Evolutionary conservation across 164 flowering plant species (phyloP).

Genomic region (Tinospora cordifolia): DNA sequence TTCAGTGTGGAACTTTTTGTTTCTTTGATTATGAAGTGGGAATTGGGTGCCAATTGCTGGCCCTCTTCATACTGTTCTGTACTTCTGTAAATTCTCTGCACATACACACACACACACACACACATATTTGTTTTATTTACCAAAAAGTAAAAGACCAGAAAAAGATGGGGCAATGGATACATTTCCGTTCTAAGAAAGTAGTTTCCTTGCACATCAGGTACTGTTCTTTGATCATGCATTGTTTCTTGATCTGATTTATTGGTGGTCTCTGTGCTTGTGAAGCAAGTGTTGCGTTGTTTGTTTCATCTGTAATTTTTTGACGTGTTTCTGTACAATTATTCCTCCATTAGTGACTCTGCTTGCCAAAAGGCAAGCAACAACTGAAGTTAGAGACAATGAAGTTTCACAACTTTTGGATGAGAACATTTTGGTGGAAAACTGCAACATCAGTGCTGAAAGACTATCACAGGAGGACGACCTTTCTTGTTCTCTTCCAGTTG

Average conservation of each 20-base stretch:
- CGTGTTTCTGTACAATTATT: background rate
- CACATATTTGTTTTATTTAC: too few relatives aligned
- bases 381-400: slow-evolving; percentile 18
- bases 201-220: background rate
- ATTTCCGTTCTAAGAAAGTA: background rate
- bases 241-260: background rate
- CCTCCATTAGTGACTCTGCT: slow-evolving; percentile 57
- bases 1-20: too few relatives aligned
- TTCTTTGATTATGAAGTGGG: too few relatives aligned
- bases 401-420: slow-evolving; percentile 21
- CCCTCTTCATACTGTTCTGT: too few relatives aligned
- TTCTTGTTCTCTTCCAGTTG: slow-evolving; percentile 9
- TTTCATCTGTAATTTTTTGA: background rate
- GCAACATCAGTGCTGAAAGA: slow-evolving; percentile 20
- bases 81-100: too few relatives aligned
- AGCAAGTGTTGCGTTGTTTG: background rate
- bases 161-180: too few relatives aligned
- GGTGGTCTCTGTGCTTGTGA: background rate
- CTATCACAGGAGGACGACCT: slow-evolving; percentile 13
- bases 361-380: slow-evolving; percentile 41
- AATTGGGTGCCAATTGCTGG: too few relatives aligned
- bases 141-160: too few relatives aligned
- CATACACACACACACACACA: too few relatives aligned
- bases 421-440: slow-evolving; percentile 12
- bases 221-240: background rate